Evolutionary conservation across 768 basidiomycete species (phyloP), one percentile per base, ranked within the genome.

Genomic region (Amanita rimosa): DNA sequence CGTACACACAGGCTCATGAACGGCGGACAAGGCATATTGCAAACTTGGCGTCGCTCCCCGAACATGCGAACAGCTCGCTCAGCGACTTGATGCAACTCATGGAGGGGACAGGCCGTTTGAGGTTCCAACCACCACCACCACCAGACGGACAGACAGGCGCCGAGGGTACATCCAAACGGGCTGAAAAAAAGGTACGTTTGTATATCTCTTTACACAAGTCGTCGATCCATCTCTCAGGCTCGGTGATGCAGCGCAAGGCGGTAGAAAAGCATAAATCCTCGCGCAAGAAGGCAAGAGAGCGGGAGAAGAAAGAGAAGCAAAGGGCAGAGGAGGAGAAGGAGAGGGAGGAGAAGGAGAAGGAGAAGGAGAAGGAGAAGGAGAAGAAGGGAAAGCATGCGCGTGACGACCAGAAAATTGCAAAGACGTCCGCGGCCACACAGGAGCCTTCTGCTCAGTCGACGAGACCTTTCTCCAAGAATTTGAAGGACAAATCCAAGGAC

Each of bases 1-100:
- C 22, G 2, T 5, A 24, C 22, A 24, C 22, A 24, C 52, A 87
- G 85, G 78, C 74, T 24, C 85, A 88, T 66, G 66, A 66, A 55
- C 76, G 83, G 37, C 79, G 80, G 31, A 67, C 76, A 33, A 72
- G 69, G 27, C 73, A 69, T 17, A 76, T 85, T 55, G 67, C 57
- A 22, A 60, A 59, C 11, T 60, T 74, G 16, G 69, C 78, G 9
- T 57, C 53, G 16, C 10, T 36, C 17, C 40, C 33, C 19, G 29
- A 17, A n/a, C 27, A 40, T 24, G 29, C 27, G 16, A 24, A 49
- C 34, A 9, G 31, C 24, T 19, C 39, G 13, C n/a, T 49, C 10
- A 26, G 16, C 21, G 48, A 49, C 29, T 21, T 43, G 21, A 27
- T 49, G 27, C 39, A 43, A 14, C 38, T 34, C n/a, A n/a, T 29